Base-by-base conservation (phyloP, 345 rosid species). In the Turnera subulata region DNA sequence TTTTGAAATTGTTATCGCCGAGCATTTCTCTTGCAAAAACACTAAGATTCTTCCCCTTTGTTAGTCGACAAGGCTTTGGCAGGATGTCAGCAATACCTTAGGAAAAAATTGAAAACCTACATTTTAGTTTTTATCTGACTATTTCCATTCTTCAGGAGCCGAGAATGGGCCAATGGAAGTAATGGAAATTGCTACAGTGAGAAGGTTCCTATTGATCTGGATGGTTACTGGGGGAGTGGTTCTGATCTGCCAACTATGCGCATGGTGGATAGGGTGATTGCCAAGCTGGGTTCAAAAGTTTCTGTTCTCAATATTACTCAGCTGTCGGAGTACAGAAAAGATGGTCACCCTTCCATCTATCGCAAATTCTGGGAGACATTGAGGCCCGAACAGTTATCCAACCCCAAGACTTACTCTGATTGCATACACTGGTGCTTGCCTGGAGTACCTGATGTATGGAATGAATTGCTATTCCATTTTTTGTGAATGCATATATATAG, bases 361-460 rank as follows among this genome's bases (percentile, higher is more conserved):
- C 69, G 97, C 49, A 93, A 93, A 78, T 89, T 93, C 68, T 89
- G 96, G 96, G 99, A 93, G 79, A 72, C 89, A 32, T 49, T 86
- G 49, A 84, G 70, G 58, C 65, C 86, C 2, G 69, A 77, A 47
- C 84, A 84, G 58, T 62, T 85, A 59, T 61, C 82, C 2, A 84
- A 87, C 10, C 99, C 99, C 1, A 35, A 80, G 0, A 67, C 76
- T 46, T 89, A 83, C 77, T 89, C 99, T 2, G 99, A 92, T 63
- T 92, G 99, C 78, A 89, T 73, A 52, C 99, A 92, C 26, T 86
- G 97, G 97, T 89, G 97, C 78, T 78, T 93, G 46, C 97, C 97
- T 5, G 97, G 97, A 15, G 84, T 93, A 26, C 97, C 95, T 44
- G 99, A 92, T 78, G 83, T 82, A 23, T 92, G 99, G 99, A 92